Evolutionary conservation across 768 basidiomycete genomes (phyloP), one percentile per base, ranked within the genome.

Genomic region (Suillus sp.): DNA sequence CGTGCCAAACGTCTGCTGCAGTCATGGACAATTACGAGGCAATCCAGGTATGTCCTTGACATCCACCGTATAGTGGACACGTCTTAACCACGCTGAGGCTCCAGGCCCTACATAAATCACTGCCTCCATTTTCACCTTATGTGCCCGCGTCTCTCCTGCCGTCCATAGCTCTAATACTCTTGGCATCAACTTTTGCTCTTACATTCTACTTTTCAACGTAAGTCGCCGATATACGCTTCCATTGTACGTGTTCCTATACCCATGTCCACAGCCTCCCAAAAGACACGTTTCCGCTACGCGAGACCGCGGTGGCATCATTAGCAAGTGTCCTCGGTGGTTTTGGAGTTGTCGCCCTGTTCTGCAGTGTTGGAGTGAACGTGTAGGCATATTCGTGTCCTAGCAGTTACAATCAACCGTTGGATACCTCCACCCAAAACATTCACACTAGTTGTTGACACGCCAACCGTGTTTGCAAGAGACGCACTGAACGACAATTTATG

Each of bases 141-240:
- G 74, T 96, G 59, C 80, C 92, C n/a, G 85, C 88, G 34, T 73
- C 77, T 1, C 71, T 90, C 25, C 81, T 97, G 37, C 91, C 93
- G 3, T 86, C 83, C 72, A 78, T 95, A 68, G 91, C 95, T 10
- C 84, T 92, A 69, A 61, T 89, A 65, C 84, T 92, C 65, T 83
- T 96, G 50, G 71, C 84, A 1, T 78, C 85, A 20, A 94, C 94
- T 1, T 96, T 97, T 72, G 84, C 72, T n/a, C 86, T 96, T 47
- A 84, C 90, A 0, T 96, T 96, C 81, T 94, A 95, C 79, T 93
- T 93, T 76, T 89, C 95, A 65, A 96, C 87, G 88, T 92, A 72
- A 65, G 87, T 82, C 6, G 65, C 59, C 27, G 34, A 2, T 25
- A 50, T 50, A 59, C 32, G 38, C 60, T 38, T 56, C 60, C 50